Evolutionary conservation across 163 green algal species (phyloP), one percentile per base, ranked within the genome.

Genomic region (Prototheca wickerhamii): DNA sequence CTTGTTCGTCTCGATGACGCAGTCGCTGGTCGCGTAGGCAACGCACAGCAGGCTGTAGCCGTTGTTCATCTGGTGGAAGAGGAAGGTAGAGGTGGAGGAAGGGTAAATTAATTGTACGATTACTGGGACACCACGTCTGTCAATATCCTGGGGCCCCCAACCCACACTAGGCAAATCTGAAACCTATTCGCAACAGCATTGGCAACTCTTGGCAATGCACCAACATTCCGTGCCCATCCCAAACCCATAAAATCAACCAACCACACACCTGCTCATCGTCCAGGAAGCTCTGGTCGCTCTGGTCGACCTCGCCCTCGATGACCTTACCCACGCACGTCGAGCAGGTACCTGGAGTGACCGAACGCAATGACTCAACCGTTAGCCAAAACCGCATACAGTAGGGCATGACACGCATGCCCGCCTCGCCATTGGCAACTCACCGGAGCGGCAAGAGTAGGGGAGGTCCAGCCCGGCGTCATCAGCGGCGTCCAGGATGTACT

Each of bases 251-350:
- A n/a, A n/a, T n/a, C n/a, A n/a, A n/a, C n/a, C 37, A 12, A 46
- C 26, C 8, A 18, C 65, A 8, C n/a, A 52, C 66, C 66, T 72
- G 67, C 40, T 81, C 75, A 37, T 91, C 85, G 61, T 91, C 85
- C 50, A 93, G 71, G 76, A 91, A 92, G 37, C 70, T 82, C 76
- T 93, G 86, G 77, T 88, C 86, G 61, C 74, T 84, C 82, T 93
- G 86, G 80, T 92, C 86, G 49, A 88, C 73, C 17, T 63, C 63
- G 55, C 84, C 86, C 20, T 65, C 42, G 42, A 70, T 3, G 29
- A 88, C 54, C 28, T 74, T 79, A 25, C 73, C 77, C 25, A 68
- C 65, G 72, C 80, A 86, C 34, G 66, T 77, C 10, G 77, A 85
- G 80, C 80, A 86, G 25, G 80, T 71, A 50, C 80, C 80, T 18